phyloP scores from a whole-genome alignment of 257 asterid genomes.

The Paulownia fortunei region DNA sequence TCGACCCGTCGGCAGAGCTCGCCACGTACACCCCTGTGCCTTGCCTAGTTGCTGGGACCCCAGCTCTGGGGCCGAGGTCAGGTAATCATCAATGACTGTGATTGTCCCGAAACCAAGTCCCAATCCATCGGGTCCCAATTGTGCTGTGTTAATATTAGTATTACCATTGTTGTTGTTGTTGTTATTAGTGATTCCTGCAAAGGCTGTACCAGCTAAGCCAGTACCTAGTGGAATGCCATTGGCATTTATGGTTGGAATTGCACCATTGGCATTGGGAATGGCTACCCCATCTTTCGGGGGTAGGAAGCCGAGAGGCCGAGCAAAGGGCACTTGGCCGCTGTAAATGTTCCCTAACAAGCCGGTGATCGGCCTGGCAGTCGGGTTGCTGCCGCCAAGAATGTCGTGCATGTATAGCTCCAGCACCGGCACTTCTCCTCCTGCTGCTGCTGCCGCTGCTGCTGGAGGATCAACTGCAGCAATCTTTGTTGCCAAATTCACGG shows the following conservation, averaged over 20 bases:
- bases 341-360: conserved; percentile 84
- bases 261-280: conserved; percentile 87
- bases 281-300: conserved; percentile 66
- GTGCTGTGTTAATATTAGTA: conserved; percentile 31
- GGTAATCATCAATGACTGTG: conserved; percentile 61
- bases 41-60: conserved; percentile 68
- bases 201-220: conserved; percentile 63
- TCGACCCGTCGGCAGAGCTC: conserved; percentile 69
- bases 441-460: conserved; percentile 31
- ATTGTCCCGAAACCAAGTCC: conserved; percentile 69
- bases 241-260: conserved; percentile 64
- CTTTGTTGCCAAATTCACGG: conserved; percentile 21
- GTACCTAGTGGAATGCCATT: conserved; percentile 83
- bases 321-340: conserved; percentile 94
- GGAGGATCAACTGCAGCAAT: conserved; percentile 41
- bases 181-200: conserved; percentile 26
- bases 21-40: conserved; percentile 81
- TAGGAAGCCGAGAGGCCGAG: conserved; percentile 76
- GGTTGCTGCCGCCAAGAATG: conserved; percentile 87
- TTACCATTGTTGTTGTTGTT: conserved; percentile 31
- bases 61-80: conserved; percentile 52
- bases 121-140: conserved; percentile 55
- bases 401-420: conserved; percentile 89
- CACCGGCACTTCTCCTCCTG: conserved; percentile 34
- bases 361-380: conserved; percentile 85